Evolutionary conservation across 2,329 filamentous ascomycete genomes (phyloP), one percentile per base, ranked within the genome.

Genomic region (Chrysoporthe cubensis): DNA sequence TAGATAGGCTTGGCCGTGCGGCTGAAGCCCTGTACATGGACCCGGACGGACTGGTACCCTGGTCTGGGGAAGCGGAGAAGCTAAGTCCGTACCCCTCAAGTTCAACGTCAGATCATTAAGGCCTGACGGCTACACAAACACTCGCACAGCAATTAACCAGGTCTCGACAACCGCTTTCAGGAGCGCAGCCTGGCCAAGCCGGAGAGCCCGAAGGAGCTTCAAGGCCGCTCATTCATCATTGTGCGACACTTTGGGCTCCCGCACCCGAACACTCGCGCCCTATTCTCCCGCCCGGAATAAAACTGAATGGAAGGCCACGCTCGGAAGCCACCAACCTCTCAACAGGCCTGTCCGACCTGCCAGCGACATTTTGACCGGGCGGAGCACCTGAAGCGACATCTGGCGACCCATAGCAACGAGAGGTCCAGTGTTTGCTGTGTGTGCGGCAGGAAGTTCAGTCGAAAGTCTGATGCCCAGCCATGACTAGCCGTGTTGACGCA

Each of bases 401-500:
- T 65, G 26, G 48, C 62, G 18, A 67, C 66, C 18, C 66, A 67
- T 34, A 65, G 62, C 46, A 67, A 48, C 26, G 66, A 67, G 62
- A 67, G 32, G 40, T 60, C 61, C 26, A 46, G 62, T 26, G 57
- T 61, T 8, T 67, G 66, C 26, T n/a, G 26, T 57, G 57, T 65
- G 18, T 67, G 66, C 26, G 66, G 66, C 32, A 65, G 66, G 32
- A 60, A 43, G 32, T 67, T 67, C 40, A 67, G 66, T 61, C 62
- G 66, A 46, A 67, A 65, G 66, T 67, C 16, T 11, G 44, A 18
- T 13, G 4, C 21, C 46, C 40, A 34, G 11, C n/a, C n/a, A 59
- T 18, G 7, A 42, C 26, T 26, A 26, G 26, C 26, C 26, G 26
- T 26, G 4, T 7, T 37, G 6, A 37, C 2, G 0, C 21, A 8